phyloP scores from a whole-genome alignment of 2,329 filamentous ascomycete species.

The Alternaria arbusti region DNA sequence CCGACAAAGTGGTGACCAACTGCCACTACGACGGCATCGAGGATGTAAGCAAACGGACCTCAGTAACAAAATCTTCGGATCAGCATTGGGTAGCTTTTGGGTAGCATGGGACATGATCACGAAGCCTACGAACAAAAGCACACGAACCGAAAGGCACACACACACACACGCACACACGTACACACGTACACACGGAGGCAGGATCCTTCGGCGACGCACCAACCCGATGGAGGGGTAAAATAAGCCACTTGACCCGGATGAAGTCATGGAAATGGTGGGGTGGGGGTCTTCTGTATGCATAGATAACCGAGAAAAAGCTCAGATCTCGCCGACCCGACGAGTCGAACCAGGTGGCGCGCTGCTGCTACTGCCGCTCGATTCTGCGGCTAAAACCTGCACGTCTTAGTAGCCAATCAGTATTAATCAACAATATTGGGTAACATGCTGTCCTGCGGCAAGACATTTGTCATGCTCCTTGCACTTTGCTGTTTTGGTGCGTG shows the following conservation, averaged over 20 bases:
- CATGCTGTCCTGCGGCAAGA: background rate
- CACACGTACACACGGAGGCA: background rate
- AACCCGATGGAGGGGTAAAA: conserved; percentile 17
- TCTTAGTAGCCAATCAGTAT: conserved; percentile 20
- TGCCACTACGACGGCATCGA: background rate
- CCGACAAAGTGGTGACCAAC: conserved; percentile 36
- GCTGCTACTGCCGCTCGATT: conserved; percentile 7
- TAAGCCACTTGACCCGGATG: conserved; percentile 10
- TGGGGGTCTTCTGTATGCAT: conserved; percentile 3
- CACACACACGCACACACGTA: background rate
- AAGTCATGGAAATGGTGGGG: conserved; percentile 22
- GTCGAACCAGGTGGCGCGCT: conserved; percentile 2
- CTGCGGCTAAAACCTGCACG: conserved; percentile 13
- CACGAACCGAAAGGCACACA: conserved; percentile 8
- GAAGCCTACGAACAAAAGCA: background rate
- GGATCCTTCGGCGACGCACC: conserved; percentile 6
- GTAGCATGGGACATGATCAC: conserved; percentile 1
- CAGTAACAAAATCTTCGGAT: background rate
- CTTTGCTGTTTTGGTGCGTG: background rate
- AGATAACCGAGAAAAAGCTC: conserved; percentile 17
- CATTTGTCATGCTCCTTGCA: conserved; percentile 11
- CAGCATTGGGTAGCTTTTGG: background rate
- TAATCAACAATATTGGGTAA: conserved; percentile 14
- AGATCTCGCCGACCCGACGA: conserved; percentile 15
- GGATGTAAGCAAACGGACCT: background rate